Conservation (phyloP, 2,329 filamentous ascomycete species). For the Verticillium klebahnii region DNA sequence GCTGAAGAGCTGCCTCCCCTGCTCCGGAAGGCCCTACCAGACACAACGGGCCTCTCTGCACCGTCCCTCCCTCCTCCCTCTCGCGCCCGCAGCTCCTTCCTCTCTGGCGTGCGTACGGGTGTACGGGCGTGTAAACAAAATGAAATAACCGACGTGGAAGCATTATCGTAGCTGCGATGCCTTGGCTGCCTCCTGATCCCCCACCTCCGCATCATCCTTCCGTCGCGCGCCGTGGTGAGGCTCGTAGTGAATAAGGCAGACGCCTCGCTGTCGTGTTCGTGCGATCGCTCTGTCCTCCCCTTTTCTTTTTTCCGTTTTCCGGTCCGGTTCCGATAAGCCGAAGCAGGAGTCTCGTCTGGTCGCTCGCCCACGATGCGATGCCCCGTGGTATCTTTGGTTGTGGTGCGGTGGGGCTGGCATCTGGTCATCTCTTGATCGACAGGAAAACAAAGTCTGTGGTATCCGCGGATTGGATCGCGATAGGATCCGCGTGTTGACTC, state of each 20-base stretch:
- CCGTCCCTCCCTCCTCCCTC: slow-evolving; percentile 19
- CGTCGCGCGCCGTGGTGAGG: background rate
- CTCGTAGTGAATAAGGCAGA: background rate
- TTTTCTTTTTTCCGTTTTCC: background rate
- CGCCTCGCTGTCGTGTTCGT: slow-evolving; percentile 4
- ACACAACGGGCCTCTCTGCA: slow-evolving; percentile 8
- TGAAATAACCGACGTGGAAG: slow-evolving; percentile 12
- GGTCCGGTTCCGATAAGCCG: background rate
- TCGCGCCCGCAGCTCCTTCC: background rate
- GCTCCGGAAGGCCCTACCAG: slow-evolving; percentile 20
- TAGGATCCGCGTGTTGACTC: slow-evolving; percentile 7
- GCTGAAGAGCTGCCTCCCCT: slow-evolving; percentile 30
- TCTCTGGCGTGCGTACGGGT: background rate
- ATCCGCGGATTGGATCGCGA: slow-evolving; percentile 1
- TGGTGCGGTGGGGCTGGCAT: background rate
- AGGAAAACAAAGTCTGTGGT: background rate
- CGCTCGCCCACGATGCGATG: background rate
- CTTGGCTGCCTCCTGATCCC: background rate
- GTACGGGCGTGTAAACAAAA: background rate
- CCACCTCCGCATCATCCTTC: background rate
- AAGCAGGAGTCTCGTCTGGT: background rate
- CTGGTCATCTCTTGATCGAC: background rate
- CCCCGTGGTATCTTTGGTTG: background rate
- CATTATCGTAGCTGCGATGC: slow-evolving; percentile 14
- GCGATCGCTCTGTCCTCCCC: background rate